Evolutionary conservation across 305 asterid species (phyloP), one percentile per base, ranked within the genome.

Genomic region (Fraxinus floribunda): DNA sequence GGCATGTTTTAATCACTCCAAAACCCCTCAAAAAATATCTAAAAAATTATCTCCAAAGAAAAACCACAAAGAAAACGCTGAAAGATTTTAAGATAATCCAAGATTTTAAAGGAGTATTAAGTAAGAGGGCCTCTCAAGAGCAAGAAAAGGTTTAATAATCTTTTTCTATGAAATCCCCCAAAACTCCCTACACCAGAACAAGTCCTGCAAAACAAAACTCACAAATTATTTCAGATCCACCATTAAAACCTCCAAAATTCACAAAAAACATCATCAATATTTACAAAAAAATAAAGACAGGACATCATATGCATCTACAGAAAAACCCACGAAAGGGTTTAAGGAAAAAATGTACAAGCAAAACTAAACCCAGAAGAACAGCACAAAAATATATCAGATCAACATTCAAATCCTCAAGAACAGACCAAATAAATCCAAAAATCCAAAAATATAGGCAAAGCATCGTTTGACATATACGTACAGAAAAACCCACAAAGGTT

Each of bases 141-240:
- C 91, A 92, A 82, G 88, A 90, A 92, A 60, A 88, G 90, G 81
- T 81, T 82, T 74, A 93, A 87, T 49, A 49, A 49, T 81, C 92
- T 84, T 64, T 90, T 90, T 93, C 91, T 93, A 85, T 90, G 99
- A 90, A 93, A 95, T 80, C 95, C 95, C 85, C 97, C 98, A 91
- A 95, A 93, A 80, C 93, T 91, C 88, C 86, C 87, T 11, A 93
- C 97, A 85, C 95, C 97, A 91, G 93, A 90, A 91, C 94, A 91
- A 90, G 97, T 93, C 95, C 99, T 96, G 98, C 92, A 91, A 82
- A 55, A 68, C 36, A 64, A 22, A 78, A 82, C 20, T 55, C 35
- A 46, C n/a, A 83, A 77, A 83, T 66, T 15, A 83, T 38, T 30
- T 24, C 86, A 90, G 89, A 92, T 91, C 94, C 85, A 82, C 75